Base-by-base conservation (phyloP, 169 alveolate species). In the Neospora caninum region DNA sequence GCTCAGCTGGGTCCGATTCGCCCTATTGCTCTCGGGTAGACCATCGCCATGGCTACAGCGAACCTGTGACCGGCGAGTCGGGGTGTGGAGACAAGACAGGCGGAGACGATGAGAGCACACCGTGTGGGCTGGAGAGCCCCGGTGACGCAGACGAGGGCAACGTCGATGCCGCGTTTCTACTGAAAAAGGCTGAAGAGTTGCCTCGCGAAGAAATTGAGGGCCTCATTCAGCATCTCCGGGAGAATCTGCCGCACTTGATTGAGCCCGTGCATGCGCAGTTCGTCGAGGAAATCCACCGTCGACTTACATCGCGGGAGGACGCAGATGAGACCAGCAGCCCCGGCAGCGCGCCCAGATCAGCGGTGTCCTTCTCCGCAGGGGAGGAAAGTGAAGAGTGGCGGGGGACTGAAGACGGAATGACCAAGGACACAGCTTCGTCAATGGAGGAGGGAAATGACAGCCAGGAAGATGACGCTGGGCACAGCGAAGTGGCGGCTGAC, bases 221-320 rank as follows among this genome's bases (percentile, higher is more conserved):
- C 22, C 64, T 82, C 54, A 38, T 82, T 25, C 53, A 43, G 13
- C 31, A 82, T 82, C 41, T 82, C 58, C 89, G 64, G 22, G 89
- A 82, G 67, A 82, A 82, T 67, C 64, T 82, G 34, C 89, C 89
- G 9, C 89, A 82, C 39, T 20, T 82, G 27, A 39, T 82, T 31
- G 43, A 2, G 53, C 41, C 54, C 53, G 89, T 82, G 41, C 69
- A 82, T 18, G 89, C 54, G 39, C n/a, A 42, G 38, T 82, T 82
- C 64, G 67, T 82, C 34, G 27, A 27, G 2, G 89, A 82, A 42
- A 38, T 41, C 31, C 89, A 82, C 41, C 53, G 39, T 0, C n/a
- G 69, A 10, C 54, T 78, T 9, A 31, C 89, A 9, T 13, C 45
- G 16, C 18, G 16, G 9, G 84, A 13, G 84, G 16, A 58, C 70